Conservation (phyloP, 768 basidiomycete species). For the Rubroboletus satanas region DNA sequence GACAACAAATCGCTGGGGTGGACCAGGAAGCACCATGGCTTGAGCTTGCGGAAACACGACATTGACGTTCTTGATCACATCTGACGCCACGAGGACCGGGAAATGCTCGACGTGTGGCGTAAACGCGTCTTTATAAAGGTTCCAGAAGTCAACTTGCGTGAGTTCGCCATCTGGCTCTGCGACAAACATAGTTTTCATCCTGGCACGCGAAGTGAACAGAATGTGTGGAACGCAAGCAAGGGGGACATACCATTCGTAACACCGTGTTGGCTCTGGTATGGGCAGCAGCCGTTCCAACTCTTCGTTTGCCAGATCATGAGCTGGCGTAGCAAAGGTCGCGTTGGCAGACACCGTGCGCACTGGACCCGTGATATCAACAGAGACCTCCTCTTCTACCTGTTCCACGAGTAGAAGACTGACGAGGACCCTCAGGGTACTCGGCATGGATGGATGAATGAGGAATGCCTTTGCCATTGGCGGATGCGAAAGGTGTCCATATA, state of each 20-base stretch:
- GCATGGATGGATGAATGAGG: conserved; percentile 66
- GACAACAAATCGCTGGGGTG: conserved; percentile 78
- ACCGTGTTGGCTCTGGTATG: conserved; percentile 71
- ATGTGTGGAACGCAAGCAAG: not conserved
- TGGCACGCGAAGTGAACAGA: conserved; percentile 31
- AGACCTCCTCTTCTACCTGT: conserved; percentile 65
- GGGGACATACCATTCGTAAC: conserved; percentile 68
- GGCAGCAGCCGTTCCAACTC: conserved; percentile 59
- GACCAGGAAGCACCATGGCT: conserved; percentile 79
- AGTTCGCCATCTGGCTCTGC: conserved; percentile 73
- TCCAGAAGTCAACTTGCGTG: conserved; percentile 96
- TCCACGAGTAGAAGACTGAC: conserved; percentile 65
- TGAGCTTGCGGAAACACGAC: conserved; percentile 80
- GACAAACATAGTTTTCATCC: conserved; percentile 92
- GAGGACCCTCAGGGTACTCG: conserved; percentile 63
- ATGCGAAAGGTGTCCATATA: conserved; percentile 73
- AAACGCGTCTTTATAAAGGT: conserved; percentile 84
- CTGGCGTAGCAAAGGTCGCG: conserved; percentile 41
- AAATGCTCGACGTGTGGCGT: conserved; percentile 52
- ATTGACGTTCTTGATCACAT: conserved; percentile 92
- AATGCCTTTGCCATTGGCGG: conserved; percentile 75
- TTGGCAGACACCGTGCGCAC: conserved; percentile 58
- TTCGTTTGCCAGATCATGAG: conserved; percentile 67
- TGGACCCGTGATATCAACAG: conserved; percentile 57
- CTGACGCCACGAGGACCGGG: conserved; percentile 75